Conservation (phyloP, 306 rosid species). For the Alnus rubra region DNA sequence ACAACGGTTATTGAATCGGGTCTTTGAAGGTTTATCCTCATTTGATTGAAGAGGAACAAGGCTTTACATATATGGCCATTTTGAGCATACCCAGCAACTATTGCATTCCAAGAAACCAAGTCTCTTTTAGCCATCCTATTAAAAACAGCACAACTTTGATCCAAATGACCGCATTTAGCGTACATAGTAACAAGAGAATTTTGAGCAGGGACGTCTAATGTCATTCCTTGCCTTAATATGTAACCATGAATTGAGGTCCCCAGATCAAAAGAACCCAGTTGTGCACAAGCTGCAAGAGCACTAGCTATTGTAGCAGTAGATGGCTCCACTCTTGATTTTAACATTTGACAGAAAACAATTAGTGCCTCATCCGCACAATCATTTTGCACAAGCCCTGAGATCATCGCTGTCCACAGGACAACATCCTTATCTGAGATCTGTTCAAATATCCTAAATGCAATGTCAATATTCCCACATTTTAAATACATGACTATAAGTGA, state of each 20-base stretch:
- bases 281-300: constrained; percentile 69
- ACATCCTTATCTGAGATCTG: constrained; percentile 48
- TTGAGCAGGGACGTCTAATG: constrained; percentile 57
- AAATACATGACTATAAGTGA: constrained; percentile 59
- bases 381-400: constrained; percentile 74
- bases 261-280: constrained; percentile 46
- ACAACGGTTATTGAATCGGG: constrained; percentile 73
- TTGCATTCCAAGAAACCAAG: constrained; percentile 81
- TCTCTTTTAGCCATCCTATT: constrained; percentile 54
- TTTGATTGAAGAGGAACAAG: constrained; percentile 52
- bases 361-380: constrained; percentile 58
- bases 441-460: constrained; percentile 58
- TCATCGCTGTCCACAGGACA: constrained; percentile 80
- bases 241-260: constrained; percentile 65
- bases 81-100: constrained; percentile 65
- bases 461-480: constrained; percentile 47
- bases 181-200: constrained; percentile 80
- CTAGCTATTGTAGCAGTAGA: constrained; percentile 66
- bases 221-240: constrained; percentile 50
- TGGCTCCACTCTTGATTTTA: constrained; percentile 47
- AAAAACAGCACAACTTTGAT: constrained; percentile 51
- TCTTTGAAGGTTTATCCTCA: constrained; percentile 50
- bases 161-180: constrained; percentile 62
- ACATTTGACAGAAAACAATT: constrained; percentile 48
- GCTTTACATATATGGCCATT: constrained; percentile 55